A percentile compares a stretch with the other conserved stretches of the same genome.
These are phyloP conservation scores for Blastobotrys attinorum DNA, from an alignment of 805 yeast genomes.

Conservation along the genomic window DNA sequence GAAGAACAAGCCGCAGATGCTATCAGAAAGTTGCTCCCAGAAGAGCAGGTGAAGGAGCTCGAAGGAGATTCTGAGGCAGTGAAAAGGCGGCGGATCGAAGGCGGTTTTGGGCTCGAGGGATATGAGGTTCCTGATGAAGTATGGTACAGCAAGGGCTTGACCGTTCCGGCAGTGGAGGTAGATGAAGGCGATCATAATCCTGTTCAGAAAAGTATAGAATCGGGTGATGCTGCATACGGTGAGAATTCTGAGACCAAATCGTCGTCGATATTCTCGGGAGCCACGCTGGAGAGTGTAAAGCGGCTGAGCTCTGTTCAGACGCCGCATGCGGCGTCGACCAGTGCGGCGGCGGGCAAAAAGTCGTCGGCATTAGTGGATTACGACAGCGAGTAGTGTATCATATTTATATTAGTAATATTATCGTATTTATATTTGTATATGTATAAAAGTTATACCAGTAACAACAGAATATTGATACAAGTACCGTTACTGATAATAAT, in stretches of 20 bases:
- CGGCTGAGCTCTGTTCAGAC: slow-evolving; percentile 1
- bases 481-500: too few relatives aligned
- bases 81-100: slow-evolving; percentile 13
- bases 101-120: slow-evolving; percentile 19
- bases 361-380: not conserved
- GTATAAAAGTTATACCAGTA: too few relatives aligned
- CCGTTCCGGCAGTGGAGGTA: not conserved
- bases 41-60: slow-evolving; percentile 32
- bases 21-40: slow-evolving; percentile 37
- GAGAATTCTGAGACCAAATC: not conserved
- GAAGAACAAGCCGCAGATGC: slow-evolving; percentile 47
- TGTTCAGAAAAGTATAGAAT: too few relatives aligned
- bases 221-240: not conserved
- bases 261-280: not conserved
- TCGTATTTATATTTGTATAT: too few relatives aligned
- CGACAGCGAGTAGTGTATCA: too few relatives aligned
- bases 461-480: too few relatives aligned
- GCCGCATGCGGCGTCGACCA: not conserved
- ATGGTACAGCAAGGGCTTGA: slow-evolving; percentile 11
- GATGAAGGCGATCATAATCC: not conserved
- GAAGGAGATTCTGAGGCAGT: slow-evolving; percentile 20
- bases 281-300: not conserved
- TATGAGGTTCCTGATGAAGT: slow-evolving; percentile 23
- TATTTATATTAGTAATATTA: too few relatives aligned
- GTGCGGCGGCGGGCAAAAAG: not conserved